These are phyloP conservation scores for Curvularia sp. DNA, from an alignment of 2,329 filamentous ascomycete genomes.

Conservation along the genomic window DNA sequence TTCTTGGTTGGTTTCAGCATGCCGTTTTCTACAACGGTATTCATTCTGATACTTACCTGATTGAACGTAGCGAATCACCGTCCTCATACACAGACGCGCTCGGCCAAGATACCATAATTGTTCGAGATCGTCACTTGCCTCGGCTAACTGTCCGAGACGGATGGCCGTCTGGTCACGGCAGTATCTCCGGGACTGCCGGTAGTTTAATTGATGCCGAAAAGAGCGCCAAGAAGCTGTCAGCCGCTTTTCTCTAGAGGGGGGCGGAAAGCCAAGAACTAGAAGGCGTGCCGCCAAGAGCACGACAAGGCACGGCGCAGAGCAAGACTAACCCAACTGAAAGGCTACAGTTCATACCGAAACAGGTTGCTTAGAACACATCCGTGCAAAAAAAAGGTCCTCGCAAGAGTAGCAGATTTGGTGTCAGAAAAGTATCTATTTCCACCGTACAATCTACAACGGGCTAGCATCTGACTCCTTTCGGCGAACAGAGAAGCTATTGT, in stretches of 20 bases:
- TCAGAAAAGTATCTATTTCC: conserved; percentile 7
- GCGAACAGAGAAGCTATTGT: conserved; percentile 4
- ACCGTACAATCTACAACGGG: neutral
- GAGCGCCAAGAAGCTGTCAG: conserved; percentile 16
- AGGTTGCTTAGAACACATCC: neutral
- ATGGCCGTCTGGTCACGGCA: neutral
- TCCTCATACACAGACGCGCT: neutral
- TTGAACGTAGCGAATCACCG: neutral
- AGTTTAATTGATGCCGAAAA: conserved; percentile 18
- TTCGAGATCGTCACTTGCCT: neutral
- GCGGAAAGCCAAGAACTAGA: neutral
- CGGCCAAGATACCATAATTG: neutral
- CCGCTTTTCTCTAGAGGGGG: conserved; percentile 21
- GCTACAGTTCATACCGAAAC: neutral
- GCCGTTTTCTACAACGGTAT: too few species aligned
- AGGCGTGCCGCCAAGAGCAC: neutral
- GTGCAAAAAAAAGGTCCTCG: neutral
- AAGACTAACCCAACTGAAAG: neutral
- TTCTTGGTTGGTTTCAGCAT: too few species aligned
- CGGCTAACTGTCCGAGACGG: neutral
- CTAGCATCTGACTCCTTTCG: conserved; percentile 1
- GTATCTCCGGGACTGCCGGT: conserved; percentile 3
- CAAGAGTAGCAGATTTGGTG: neutral
- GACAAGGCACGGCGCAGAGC: neutral
- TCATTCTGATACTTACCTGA: neutral